Percentiles rank a stretch among this genome's conserved stretches.
These are phyloP conservation scores for Talaromyces atroroseus DNA, from an alignment of 2,329 filamentous ascomycete genomes.

Conservation along the genomic window DNA sequence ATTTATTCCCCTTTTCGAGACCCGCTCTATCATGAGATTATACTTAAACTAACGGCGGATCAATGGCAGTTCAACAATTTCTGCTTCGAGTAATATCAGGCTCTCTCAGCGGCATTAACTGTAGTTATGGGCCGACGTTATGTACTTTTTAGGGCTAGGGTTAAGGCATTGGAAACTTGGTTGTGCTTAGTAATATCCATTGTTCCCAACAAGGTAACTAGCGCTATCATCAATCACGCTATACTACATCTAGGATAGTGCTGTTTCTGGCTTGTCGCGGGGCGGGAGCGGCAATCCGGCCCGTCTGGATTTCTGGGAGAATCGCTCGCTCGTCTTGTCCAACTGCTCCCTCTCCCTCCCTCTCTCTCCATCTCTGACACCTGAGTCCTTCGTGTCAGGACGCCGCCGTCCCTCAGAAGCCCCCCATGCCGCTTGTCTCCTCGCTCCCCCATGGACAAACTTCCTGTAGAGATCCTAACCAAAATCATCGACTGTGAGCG, in stretches of 20 bases:
- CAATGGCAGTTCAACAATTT: neutral
- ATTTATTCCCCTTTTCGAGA: neutral
- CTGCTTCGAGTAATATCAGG: neutral
- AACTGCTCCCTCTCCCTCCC: neutral
- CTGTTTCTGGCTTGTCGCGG: neutral
- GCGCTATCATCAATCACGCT: no score
- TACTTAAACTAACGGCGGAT: neutral
- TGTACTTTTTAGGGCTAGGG: neutral
- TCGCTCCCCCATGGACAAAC: constrained; percentile 42
- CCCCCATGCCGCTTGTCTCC: constrained; percentile 12
- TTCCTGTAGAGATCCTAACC: constrained; percentile 60
- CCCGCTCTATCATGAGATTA: neutral
- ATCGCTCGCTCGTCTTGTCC: neutral
- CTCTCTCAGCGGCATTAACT: neutral
- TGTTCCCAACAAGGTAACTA: no score
- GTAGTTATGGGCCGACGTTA: neutral
- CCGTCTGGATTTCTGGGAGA: no score
- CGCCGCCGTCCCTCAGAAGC: constrained; percentile 4
- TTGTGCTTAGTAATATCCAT: neutral
- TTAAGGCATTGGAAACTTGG: neutral
- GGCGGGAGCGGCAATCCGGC: neutral
- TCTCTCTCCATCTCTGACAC: neutral
- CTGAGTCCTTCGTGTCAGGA: neutral
- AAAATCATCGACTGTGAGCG: constrained; percentile 58
- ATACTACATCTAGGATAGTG: neutral